phyloP scores from a whole-genome alignment of 2,329 filamentous ascomycete species.

The Graphiopsis chlorocephala region DNA sequence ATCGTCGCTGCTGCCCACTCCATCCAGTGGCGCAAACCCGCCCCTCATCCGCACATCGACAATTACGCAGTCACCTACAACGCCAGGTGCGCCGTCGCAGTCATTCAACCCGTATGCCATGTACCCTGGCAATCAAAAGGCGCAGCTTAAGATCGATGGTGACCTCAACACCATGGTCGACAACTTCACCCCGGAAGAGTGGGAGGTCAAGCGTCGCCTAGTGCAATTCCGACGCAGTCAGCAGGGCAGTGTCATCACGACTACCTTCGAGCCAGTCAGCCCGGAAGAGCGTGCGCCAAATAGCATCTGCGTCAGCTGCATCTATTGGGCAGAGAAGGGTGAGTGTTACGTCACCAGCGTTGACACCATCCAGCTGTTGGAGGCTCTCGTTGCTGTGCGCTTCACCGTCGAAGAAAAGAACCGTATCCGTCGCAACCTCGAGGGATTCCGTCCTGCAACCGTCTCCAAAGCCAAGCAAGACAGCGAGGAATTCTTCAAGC shows the following conservation, averaged over 20 bases:
- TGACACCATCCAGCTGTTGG: slow-evolving; percentile 92
- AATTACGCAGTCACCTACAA: slow-evolving; percentile 55
- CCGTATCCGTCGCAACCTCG: slow-evolving; percentile 88
- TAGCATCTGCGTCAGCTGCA: slow-evolving; percentile 94
- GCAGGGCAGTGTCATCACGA: slow-evolving; percentile 74
- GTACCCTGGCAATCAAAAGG: slow-evolving; percentile 70
- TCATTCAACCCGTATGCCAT: slow-evolving; percentile 75
- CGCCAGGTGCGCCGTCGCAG: slow-evolving; percentile 39
- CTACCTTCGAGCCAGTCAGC: slow-evolving; percentile 75
- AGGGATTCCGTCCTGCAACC: slow-evolving; percentile 87
- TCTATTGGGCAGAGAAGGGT: slow-evolving; percentile 89
- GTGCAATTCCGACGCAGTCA: slow-evolving; percentile 86
- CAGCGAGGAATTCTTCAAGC: slow-evolving; percentile 96
- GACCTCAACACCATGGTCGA: slow-evolving; percentile 81
- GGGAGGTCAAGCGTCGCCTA: slow-evolving; percentile 72
- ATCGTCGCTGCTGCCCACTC: slow-evolving; percentile 43
- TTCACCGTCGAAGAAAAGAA: slow-evolving; percentile 99
- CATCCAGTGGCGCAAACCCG: slow-evolving; percentile 50
- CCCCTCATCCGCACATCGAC: slow-evolving; percentile 67
- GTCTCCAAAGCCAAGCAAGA: slow-evolving; percentile 91
- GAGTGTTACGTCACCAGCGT: slow-evolving; percentile 95
- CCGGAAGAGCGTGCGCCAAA: slow-evolving; percentile 76
- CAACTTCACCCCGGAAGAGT: slow-evolving; percentile 80
- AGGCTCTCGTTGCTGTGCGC: slow-evolving; percentile 78
- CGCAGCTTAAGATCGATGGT: slow-evolving; percentile 77